Base-by-base conservation (phyloP, 495 filamentous ascomycete genomes). In the Hypoxylon intermedium region DNA sequence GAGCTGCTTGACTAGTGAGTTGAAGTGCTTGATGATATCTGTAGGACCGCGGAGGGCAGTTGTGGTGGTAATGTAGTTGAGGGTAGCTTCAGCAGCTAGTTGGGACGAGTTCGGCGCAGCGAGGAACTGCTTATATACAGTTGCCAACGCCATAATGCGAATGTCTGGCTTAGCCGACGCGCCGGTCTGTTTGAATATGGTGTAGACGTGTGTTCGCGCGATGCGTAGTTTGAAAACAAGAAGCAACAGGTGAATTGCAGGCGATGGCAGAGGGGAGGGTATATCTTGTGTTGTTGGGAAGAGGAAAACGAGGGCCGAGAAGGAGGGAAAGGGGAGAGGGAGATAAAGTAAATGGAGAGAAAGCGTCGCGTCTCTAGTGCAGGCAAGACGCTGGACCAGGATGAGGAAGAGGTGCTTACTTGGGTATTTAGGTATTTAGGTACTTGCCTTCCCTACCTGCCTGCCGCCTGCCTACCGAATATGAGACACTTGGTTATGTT, bases 51-150 rank as follows among this genome's bases (percentile, higher is more conserved):
- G 82, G 62, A 93, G 75, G 58, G 84, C 86, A 26, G 88, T 89
- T 24, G 91, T 86, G n/a, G 91, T 93, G 42, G 94, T 89, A 71
- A 98, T 89, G 79, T 98, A 98, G 77, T 93, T 85, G 68, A 96
- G 78, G 34, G 92, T 85, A 54, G 90, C 88, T 73, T 89, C 79
- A 43, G 79, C 74, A 41, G 87, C 83, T 65, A 98, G 79, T 13
- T 82, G 79, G 34, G 81, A 80, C 44, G 86, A 67, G 68, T 77
- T 85, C 48, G 91, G 90, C 56, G 82, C 79, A 67, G 83, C 82
- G 43, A 96, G 83, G 73, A 93, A 97, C 71, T 82, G 81, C 79
- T 87, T 79, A 80, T 98, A 98, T 50, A 82, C 72, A 62, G 82
- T 77, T 69, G 82, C 80, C 71, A 90, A 82, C 72, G 87, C 84